These are phyloP conservation scores for Thalia dealbata DNA, from an alignment of 176 grass and related monocot genomes.

Conservation along the genomic window DNA sequence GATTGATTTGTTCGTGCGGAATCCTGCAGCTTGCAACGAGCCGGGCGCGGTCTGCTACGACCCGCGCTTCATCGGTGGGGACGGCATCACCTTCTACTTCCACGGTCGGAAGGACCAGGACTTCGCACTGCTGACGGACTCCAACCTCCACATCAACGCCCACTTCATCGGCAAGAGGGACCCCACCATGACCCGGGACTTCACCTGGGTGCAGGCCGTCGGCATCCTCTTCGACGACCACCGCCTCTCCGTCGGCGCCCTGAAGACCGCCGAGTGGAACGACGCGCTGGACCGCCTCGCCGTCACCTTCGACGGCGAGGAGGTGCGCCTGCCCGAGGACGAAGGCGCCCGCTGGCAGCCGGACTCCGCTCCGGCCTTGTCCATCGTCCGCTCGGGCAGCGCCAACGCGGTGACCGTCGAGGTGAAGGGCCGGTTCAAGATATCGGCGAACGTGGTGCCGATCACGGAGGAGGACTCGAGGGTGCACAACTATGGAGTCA, in stretches of 20 bases:
- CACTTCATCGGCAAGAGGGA: conserved; percentile 26
- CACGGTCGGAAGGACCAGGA: too few species aligned
- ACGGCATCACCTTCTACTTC: too few species aligned
- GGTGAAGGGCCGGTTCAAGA: conserved; percentile 7
- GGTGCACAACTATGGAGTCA: conserved; percentile 27
- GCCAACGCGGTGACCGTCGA: conserved; percentile 16
- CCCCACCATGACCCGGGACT: conserved; percentile 22
- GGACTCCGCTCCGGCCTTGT: background rate
- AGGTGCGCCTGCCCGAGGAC: conserved; percentile 7
- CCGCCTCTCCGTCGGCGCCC: conserved; percentile 19
- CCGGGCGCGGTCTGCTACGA: too few species aligned
- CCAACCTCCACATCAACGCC: conserved; percentile 29
- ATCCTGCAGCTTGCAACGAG: too few species aligned
- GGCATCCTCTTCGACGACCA: conserved; percentile 22
- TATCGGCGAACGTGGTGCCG: conserved; percentile 15
- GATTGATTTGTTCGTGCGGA: too few species aligned
- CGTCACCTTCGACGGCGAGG: conserved; percentile 7
- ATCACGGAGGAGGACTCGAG: conserved; percentile 29
- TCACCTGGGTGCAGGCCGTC: conserved; percentile 35
- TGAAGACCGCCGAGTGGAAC: conserved; percentile 25
- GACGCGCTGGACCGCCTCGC: conserved; percentile 15
- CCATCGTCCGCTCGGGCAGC: conserved; percentile 11
- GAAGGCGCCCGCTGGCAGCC: conserved; percentile 19
- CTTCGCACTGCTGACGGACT: conserved; percentile 8
- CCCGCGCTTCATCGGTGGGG: too few species aligned